phyloP scores from a whole-genome alignment of 2,329 filamentous ascomycete species.

The Scleromitrula shiraiana region DNA sequence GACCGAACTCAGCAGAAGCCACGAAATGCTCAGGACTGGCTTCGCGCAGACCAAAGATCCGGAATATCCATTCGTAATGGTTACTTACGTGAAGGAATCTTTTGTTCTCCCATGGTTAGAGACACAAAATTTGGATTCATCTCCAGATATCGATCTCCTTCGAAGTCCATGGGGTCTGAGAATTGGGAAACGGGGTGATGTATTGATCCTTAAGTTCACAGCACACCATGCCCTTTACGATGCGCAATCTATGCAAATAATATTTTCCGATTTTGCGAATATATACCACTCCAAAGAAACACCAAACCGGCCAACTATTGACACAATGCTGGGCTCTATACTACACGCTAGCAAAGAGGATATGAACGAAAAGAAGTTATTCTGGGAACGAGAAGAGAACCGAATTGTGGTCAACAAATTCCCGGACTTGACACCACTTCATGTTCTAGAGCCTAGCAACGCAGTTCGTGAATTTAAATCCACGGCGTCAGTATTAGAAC shows the following conservation, averaged over 20 bases:
- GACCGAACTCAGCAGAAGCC: slow-evolving; percentile 41
- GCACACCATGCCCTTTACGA: slow-evolving; percentile 79
- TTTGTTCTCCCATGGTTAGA: slow-evolving; percentile 35
- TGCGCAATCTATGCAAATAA: slow-evolving; percentile 59
- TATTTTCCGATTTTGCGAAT: slow-evolving; percentile 52
- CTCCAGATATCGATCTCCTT: slow-evolving; percentile 9
- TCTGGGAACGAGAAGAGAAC: slow-evolving; percentile 55
- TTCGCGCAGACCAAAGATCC: slow-evolving; percentile 57
- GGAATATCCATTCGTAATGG: slow-evolving; percentile 63
- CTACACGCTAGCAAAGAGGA: slow-evolving; percentile 31
- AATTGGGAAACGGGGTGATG: slow-evolving; percentile 7
- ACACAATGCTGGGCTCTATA: slow-evolving; percentile 37
- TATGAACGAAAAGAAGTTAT: slow-evolving; percentile 35
- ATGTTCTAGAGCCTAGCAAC: slow-evolving; percentile 29
- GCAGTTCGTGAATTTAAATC: slow-evolving; percentile 33
- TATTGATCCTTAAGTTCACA: slow-evolving; percentile 19
- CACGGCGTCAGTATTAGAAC: slow-evolving; percentile 32
- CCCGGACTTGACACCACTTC: slow-evolving; percentile 63
- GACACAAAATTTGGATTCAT: background rate
- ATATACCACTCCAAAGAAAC: slow-evolving; percentile 30
- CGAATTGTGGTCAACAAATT: slow-evolving; percentile 59
- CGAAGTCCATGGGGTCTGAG: slow-evolving; percentile 25
- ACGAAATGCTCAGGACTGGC: slow-evolving; percentile 70
- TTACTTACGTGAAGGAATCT: slow-evolving; percentile 44
- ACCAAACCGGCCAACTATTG: slow-evolving; percentile 30